These are phyloP conservation scores for Dendrothele bispora DNA, from an alignment of 768 basidiomycete genomes.

Conservation along the genomic window DNA sequence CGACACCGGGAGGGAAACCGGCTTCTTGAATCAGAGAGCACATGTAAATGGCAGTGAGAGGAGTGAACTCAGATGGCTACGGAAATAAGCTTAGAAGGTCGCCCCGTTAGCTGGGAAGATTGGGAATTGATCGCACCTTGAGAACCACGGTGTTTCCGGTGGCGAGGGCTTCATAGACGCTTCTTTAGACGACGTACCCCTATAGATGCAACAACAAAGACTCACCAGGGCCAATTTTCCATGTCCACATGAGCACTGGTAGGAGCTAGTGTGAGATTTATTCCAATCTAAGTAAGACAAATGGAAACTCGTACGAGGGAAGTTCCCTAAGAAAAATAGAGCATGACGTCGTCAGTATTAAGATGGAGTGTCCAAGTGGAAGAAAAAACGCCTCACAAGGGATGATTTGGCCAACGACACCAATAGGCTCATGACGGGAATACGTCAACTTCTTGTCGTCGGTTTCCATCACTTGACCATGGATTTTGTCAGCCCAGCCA, in stretches of 20 bases:
- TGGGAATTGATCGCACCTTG: constrained; percentile 8
- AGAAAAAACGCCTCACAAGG: neutral
- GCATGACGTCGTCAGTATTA: constrained; percentile 6
- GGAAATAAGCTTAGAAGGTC: neutral
- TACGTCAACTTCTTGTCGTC: constrained; percentile 47
- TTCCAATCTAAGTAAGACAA: neutral
- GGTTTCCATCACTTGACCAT: constrained; percentile 40
- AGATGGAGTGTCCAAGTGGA: constrained; percentile 53
- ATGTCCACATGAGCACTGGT: constrained; percentile 45
- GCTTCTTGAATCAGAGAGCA: constrained; percentile 49
- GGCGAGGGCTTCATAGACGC: constrained; percentile 55
- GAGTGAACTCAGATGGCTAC: constrained; percentile 60
- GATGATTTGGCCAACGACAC: constrained; percentile 53
- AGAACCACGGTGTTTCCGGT: constrained; percentile 60
- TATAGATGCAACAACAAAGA: too few relatives aligned
- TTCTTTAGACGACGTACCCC: constrained; percentile 47
- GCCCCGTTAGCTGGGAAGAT: too few relatives aligned
- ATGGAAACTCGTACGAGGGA: neutral
- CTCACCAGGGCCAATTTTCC: constrained; percentile 54
- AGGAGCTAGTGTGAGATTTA: neutral
- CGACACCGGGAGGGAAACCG: constrained; percentile 59
- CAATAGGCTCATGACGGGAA: constrained; percentile 62
- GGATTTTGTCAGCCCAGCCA: constrained; percentile 54
- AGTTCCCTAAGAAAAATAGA: too few relatives aligned
- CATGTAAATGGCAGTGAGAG: constrained; percentile 48